Base-by-base conservation (phyloP, 805 yeast genomes). In the Candida palmyrensis region DNA sequence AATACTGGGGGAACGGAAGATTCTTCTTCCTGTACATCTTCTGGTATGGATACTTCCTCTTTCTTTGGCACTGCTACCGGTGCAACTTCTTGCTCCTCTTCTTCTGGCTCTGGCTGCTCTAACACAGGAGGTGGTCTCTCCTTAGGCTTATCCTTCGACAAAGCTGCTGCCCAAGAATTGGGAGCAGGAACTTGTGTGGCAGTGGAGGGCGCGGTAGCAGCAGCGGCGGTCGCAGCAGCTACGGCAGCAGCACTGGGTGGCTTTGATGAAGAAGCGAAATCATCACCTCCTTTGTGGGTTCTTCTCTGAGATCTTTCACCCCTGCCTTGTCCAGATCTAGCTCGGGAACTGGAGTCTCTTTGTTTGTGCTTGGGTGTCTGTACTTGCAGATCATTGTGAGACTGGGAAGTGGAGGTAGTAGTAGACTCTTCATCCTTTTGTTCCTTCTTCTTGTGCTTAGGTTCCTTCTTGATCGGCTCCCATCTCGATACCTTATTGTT, bases 401-500 rank as follows among this genome's bases (percentile, higher is more conserved):
- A 28, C 14, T 21, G 23, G 12, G 29, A 15, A 24, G 2, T 23
- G n/a, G n/a, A 31, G 18, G 25, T 27, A 5, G 13, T 24, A 21
- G 22, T 26, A 27, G 25, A 19, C 10, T 42, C 46, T 18, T 47
- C 51, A 7, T 39, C 44, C 34, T 39, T 43, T 24, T 46, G 42
- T 18, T 57, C 63, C 42, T 58, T 55, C 65, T 58, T 75, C 47
- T 59, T 59, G 36, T 49, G 47, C 62, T 71, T 68, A 37, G 73
- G 75, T 57, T 79, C 82, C 29, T 83, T 83, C 59, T 79, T 80
- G 42, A 86, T 95, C 48, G 89, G 92, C 54, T 87, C 97, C 96
- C 97, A 90, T 60, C 83, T 86, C 45, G 82, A 73, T 24, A 86
- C 94, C 49, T 83, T 82, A 44, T 96, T 95, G 41, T 87, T 84